Base-by-base conservation (phyloP, 1,284 basidiomycete species). In the Wallemia ichthyophaga region DNA sequence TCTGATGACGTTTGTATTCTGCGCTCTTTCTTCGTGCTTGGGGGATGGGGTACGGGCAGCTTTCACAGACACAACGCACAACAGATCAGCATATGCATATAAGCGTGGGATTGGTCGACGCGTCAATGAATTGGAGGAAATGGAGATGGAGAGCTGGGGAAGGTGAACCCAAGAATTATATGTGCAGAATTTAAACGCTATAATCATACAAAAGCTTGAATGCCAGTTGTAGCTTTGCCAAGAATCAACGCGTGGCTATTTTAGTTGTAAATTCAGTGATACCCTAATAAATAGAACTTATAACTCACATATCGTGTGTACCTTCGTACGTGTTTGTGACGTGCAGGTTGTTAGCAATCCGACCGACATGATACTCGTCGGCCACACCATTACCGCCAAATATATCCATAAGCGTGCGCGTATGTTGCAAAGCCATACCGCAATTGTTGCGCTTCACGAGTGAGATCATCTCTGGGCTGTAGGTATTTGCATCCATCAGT, bases 371-470 rank as follows among this genome's bases (percentile, higher is more conserved):
- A 67, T 91, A 92, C 83, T 94, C 88, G 66, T 92, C 88, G 28
- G 83, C 75, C 61, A 80, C 82, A 5, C 86, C 87, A 69, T 92
- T 92, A 1, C 88, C 88, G 24, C 89, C 89, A 53, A 92, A 73
- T 56, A 92, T 82, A 68, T 96, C 86, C 64, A 95, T 72, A 58
- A 95, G 72, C 59, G 77, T 72, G 25, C 89, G 74, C 23, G 82
- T 71, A 64, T 92, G 85, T 64, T 82, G 73, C 58, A 94, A 71
- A 0, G 89, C 89, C 72, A 91, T 89, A 21, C 85, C 85, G 66
- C 88, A 92, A 66, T 95, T 96, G 68, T 96, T 96, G 63, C 87
- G 77, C 75, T 98, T 98, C 63, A 95, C 77, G 66, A 95, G 74
- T 63, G 84, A 89, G 63, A 98, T 77, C 88, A 92, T 92, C 70